Evolutionary conservation across 1,284 basidiomycete species (phyloP).

Genomic region (Leccinum colubrinum): DNA sequence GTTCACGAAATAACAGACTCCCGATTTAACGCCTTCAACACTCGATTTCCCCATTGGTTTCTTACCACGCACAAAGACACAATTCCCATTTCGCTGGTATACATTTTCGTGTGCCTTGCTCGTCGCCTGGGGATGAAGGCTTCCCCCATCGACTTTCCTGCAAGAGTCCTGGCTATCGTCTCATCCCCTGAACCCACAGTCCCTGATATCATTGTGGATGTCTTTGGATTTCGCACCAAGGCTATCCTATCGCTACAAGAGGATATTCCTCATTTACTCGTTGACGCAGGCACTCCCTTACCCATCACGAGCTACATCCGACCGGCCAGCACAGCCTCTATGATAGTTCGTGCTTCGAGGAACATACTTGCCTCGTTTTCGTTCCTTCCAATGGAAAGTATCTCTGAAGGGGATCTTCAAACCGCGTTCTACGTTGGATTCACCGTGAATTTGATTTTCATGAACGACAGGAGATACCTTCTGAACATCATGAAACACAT

Average conservation of each 20-base stretch:
- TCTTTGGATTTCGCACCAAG: slow-evolving; percentile 38
- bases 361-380: slow-evolving; percentile 38
- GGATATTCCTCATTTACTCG: slow-evolving; percentile 34
- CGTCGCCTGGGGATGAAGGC: slow-evolving; percentile 50
- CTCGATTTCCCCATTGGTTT: slow-evolving; percentile 60
- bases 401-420: slow-evolving; percentile 26
- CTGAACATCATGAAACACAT: slow-evolving; percentile 30
- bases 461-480: slow-evolving; percentile 28
- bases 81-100: slow-evolving; percentile 60
- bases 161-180: slow-evolving; percentile 50
- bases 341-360: slow-evolving; percentile 41
- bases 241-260: slow-evolving; percentile 34
- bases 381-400: slow-evolving; percentile 15
- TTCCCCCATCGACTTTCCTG: slow-evolving; percentile 54
- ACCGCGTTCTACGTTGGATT: slow-evolving; percentile 33
- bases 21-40: slow-evolving; percentile 42
- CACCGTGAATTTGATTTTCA: slow-evolving; percentile 32
- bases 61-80: slow-evolving; percentile 47
- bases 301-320: slow-evolving; percentile 24
- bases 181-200: slow-evolving; percentile 33
- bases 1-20: slow-evolving; percentile 16
- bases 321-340: slow-evolving; percentile 36
- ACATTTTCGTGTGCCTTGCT: slow-evolving; percentile 54
- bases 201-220: slow-evolving; percentile 46
- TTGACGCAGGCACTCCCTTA: slow-evolving; percentile 27